These are phyloP conservation scores for Hymenoscyphus infarciens DNA, from an alignment of 2,329 filamentous ascomycete species.

Conservation along the genomic window DNA sequence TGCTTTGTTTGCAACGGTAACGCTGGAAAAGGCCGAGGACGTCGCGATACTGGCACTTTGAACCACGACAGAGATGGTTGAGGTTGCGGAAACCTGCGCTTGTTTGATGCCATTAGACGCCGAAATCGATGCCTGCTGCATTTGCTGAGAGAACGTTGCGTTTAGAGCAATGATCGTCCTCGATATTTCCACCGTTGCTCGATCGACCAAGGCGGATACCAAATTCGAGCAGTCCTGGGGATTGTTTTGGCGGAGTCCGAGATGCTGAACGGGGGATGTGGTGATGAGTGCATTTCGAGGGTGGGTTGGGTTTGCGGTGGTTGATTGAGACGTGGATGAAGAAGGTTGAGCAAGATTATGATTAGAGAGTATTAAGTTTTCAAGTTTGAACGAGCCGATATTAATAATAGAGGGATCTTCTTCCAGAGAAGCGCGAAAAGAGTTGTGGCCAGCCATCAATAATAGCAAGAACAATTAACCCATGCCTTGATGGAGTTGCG, in stretches of 20 bases:
- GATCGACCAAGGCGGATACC: conserved; percentile 21
- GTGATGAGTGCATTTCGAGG: conserved; percentile 18
- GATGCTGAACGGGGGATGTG: conserved; percentile 7
- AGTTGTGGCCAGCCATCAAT: conserved; percentile 22
- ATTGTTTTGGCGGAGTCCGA: conserved; percentile 22
- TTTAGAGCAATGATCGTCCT: conserved; percentile 25
- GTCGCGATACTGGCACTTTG: conserved; percentile 17
- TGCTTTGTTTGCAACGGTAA: conserved; percentile 17
- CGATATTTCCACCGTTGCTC: conserved; percentile 23
- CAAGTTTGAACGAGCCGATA: conserved; percentile 6
- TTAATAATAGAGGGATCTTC: conserved; percentile 11
- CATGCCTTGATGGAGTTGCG: conserved; percentile 7
- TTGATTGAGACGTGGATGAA: conserved; percentile 1
- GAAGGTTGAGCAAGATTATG: conserved; percentile 13
- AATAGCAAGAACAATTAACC: conserved; percentile 15
- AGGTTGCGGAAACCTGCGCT: conserved; percentile 17
- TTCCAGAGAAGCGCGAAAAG: conserved; percentile 17
- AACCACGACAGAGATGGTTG: conserved; percentile 12
- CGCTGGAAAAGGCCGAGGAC: conserved; percentile 18
- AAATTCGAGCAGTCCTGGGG: conserved; percentile 20
- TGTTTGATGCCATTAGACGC: conserved; percentile 19
- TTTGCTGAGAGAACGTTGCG: conserved; percentile 23
- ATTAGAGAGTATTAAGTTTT: conserved; percentile 14
- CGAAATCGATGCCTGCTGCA: conserved; percentile 19
- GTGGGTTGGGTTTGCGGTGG: background rate